Base-by-base conservation (phyloP, 2,329 filamentous ascomycete species). In the Talaromyces sp. region DNA sequence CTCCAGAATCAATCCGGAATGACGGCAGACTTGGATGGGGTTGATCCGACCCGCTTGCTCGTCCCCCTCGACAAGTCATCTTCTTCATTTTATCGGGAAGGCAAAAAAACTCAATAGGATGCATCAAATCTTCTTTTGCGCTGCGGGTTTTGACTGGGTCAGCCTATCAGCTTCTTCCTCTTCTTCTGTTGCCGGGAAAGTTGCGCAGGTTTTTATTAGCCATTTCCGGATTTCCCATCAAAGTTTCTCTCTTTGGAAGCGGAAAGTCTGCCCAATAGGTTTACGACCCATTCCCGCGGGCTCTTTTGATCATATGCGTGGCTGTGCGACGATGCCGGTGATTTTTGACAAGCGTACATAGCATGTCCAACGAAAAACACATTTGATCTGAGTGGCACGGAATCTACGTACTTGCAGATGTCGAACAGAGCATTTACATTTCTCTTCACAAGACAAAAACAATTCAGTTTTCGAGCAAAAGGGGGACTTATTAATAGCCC, bases 61-160 rank as follows among this genome's bases (percentile, higher is more conserved):
- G 42, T 62, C 28, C 56, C 55, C 55, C 49, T 25, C 42, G 60
- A 53, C 60, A 62, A 62, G 56, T 59, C 57, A 59, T 59, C 44
- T 25, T 25, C 42, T 25, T 25, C 42, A 47, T 13, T 19, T 13
- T 25, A 19, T 47, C 19, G 42, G 42, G 13, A 47, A 25, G 44
- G 44, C 44, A 25, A 19, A 10, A 19, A 53, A 53, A 28, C 30
- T 28, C 4, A 53, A 22, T 4, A 53, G 49, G 6, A 11, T 17
- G 49, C 19, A 25, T 17, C 49, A 53, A 53, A 53, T 53, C 27
- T 53, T 47, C 22, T 51, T 44, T 17, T n/a, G 17, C 47, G 27
- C 56, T 62, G 51, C 57, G 55, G 17, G 51, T 49, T 54, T 47
- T 62, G 52, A 33, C 59, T 58, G 51, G 57, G 33, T 57, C 15